Base-by-base conservation (phyloP, 2,329 filamentous ascomycete species). In the Colletotrichum lini region DNA sequence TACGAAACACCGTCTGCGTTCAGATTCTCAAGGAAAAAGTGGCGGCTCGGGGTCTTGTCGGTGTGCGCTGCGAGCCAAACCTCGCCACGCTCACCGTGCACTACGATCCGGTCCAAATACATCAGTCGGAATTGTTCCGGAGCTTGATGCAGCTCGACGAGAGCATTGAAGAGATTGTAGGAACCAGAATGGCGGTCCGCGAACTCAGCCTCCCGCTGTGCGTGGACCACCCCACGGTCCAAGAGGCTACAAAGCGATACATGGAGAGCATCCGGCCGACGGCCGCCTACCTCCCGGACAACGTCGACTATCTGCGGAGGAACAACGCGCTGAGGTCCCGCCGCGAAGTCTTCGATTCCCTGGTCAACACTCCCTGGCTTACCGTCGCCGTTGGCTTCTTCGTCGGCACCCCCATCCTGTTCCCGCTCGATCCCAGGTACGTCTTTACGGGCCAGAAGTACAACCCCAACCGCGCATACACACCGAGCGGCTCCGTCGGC, bases 201-300 rank as follows among this genome's bases (percentile, higher is more conserved):
- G 72, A 75, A 7, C 65, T 80, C 45, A 73, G 73, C 5, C 72
- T 82, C 12, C 80, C 80, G 0, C 73, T 81, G 10, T 75, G 76
- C 9, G 76, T 81, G 45, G 74, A 80, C 23, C 78, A 80, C 59
- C 73, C 75, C n/a, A 75, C 76, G 23, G 74, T 78, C 7, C 67
- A 84, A 26, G 84, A 87, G 63, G 87, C 87, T 0, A 84, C 87
- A 0, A 79, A 87, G 67, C 83, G 89, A 12, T 91, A 92, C 77
- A 89, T 88, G 80, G 85, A 86, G 38, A 90, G 87, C 4, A 87
- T 89, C 71, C 83, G 89, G 2, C 86, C 87, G 1, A 85, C 88
- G 38, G 90, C 90, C 1, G 83, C 86, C 0, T 92, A 90, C 71
- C 80, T 91, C 0, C 89, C 89, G 0, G 86, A 90, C 74, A 90